Evolutionary conservation across 2,329 filamentous ascomycete species (phyloP).

Genomic region (Colletotrichum sp.): DNA sequence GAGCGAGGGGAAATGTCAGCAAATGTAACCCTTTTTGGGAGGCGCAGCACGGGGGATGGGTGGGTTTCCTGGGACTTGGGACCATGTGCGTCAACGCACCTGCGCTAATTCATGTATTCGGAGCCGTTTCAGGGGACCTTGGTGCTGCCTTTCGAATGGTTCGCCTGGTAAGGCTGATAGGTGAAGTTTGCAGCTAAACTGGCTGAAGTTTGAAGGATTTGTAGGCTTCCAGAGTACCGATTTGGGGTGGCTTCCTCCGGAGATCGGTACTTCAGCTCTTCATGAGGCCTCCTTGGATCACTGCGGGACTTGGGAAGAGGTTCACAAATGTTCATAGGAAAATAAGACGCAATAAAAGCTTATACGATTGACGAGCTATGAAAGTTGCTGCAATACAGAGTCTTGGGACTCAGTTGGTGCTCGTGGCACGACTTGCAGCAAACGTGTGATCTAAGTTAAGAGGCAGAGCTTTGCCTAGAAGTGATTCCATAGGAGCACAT

Average conservation of each 20-base stretch:
- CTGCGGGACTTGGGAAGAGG: not conserved
- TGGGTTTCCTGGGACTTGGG: not conserved
- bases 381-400: not conserved
- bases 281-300: not conserved
- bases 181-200: not conserved
- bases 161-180: not conserved
- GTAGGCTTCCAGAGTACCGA: not conserved
- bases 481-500: not conserved
- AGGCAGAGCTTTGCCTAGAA: not conserved
- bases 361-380: not conserved
- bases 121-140: not conserved
- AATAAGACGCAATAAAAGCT: not conserved
- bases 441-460: not conserved
- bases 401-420: not conserved
- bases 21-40: not conserved
- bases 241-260: not conserved
- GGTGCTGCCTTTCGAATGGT: not conserved
- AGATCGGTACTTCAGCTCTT: not conserved
- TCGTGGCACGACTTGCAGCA: not conserved
- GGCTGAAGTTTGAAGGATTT: not conserved
- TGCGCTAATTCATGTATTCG: not conserved
- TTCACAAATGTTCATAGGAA: not conserved
- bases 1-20: not conserved
- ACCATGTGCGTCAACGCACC: not conserved
- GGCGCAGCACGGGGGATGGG: not conserved